These are phyloP conservation scores for Boletus barrowsii DNA, from an alignment of 768 basidiomycete genomes.

Conservation along the genomic window DNA sequence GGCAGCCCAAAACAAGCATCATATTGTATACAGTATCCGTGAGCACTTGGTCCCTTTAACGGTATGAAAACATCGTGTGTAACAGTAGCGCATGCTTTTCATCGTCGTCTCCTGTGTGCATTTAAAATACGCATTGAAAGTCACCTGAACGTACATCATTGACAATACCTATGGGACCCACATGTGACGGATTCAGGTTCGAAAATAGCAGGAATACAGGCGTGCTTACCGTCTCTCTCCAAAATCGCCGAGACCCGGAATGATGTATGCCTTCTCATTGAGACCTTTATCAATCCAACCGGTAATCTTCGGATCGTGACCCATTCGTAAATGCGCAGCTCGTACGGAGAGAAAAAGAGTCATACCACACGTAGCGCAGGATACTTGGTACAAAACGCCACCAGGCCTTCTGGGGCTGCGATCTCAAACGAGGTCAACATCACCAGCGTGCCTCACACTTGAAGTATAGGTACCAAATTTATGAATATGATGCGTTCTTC, in stretches of 20 bases:
- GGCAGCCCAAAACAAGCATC: neutral
- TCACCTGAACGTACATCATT: conserved; percentile 12
- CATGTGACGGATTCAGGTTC: neutral
- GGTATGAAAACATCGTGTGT: neutral
- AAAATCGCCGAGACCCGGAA: conserved; percentile 96
- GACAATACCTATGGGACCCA: conserved; percentile 19
- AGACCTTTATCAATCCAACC: conserved; percentile 95
- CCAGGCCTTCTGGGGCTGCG: conserved; percentile 86
- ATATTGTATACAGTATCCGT: neutral
- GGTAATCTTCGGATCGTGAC: conserved; percentile 57
- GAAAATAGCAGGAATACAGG: neutral
- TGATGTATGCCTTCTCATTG: conserved; percentile 87
- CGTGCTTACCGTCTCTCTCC: conserved; percentile 74
- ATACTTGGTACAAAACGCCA: conserved; percentile 71
- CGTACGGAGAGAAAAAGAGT: conserved; percentile 7
- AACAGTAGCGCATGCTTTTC: neutral
- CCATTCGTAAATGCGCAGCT: neutral
- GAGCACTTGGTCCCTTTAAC: too few relatives aligned
- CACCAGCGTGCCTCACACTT: neutral
- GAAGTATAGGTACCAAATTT: conserved; percentile 60
- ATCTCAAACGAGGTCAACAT: conserved; percentile 47
- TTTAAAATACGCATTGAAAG: too few relatives aligned
- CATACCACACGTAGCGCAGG: conserved; percentile 76
- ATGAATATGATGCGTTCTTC: conserved; percentile 95
- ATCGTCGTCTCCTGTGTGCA: too few relatives aligned